Percentiles rank a stretch among this genome's conserved stretches.
Conservation (phyloP, 176 grass and related monocot genomes). For the Zea luxurians region DNA sequence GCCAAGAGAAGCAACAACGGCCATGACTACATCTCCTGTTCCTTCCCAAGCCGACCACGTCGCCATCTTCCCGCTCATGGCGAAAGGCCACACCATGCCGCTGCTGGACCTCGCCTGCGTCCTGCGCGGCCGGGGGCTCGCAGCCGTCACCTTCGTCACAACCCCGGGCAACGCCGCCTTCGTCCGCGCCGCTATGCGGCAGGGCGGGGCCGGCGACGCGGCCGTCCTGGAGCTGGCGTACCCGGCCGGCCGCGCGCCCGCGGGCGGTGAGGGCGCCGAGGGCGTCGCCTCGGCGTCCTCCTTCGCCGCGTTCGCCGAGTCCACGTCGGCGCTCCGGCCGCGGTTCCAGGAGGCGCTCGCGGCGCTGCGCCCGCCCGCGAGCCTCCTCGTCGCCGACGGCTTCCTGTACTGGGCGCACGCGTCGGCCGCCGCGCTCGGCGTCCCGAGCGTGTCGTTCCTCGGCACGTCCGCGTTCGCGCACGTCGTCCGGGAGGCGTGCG, state of each 20-base stretch:
- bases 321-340: constrained; percentile 18
- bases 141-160: constrained; percentile 35
- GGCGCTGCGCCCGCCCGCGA: neutral
- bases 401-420: constrained; percentile 33
- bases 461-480: constrained; percentile 22
- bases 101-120: constrained; percentile 42
- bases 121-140: constrained; percentile 24
- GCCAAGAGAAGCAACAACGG: neutral
- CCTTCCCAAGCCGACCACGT: neutral
- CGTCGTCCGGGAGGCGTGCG: neutral
- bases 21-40: neutral
- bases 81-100: constrained; percentile 46
- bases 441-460: constrained; percentile 14
- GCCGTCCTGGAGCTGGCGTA: constrained; percentile 12
- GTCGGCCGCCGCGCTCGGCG: constrained; percentile 2
- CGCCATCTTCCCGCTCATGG: constrained; percentile 47
- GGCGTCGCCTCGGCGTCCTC: constrained; percentile 14
- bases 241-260: constrained; percentile 9
- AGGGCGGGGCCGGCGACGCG: neutral
- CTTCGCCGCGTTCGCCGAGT: constrained; percentile 23
- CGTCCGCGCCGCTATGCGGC: constrained; percentile 3
- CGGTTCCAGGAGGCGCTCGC: constrained; percentile 32
- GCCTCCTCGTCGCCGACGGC: constrained; percentile 22
- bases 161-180: constrained; percentile 41
- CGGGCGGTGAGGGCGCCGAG: neutral